Conservation (phyloP, 2,329 filamentous ascomycete species). For the Erysiphe pulchra region DNA sequence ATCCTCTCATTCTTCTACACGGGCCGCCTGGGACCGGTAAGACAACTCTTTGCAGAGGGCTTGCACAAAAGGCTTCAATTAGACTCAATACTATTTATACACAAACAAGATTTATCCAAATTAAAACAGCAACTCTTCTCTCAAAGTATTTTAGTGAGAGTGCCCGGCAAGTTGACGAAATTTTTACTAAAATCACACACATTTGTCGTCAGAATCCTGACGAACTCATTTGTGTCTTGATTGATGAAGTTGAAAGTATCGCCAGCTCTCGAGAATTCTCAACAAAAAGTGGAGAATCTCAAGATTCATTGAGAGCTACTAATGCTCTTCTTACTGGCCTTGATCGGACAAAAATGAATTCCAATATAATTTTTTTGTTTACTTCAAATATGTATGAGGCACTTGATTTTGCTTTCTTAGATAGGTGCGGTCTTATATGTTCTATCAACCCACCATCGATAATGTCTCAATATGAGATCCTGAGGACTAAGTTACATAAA, state of each 20-base stretch:
- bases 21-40: constrained; percentile 94
- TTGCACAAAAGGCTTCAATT: constrained; percentile 35
- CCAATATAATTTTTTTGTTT: constrained; percentile 11
- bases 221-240: constrained; percentile 11
- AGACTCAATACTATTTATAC: constrained; percentile 16
- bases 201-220: constrained; percentile 8
- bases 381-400: constrained; percentile 11
- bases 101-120: constrained; percentile 16
- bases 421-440: constrained; percentile 8
- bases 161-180: constrained; percentile 17
- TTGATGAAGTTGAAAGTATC: constrained; percentile 14
- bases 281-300: constrained; percentile 7
- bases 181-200: constrained; percentile 17
- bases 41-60: constrained; percentile 89
- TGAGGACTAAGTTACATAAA: constrained; percentile 6
- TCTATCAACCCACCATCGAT: constrained; percentile 6
- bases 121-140: constrained; percentile 20
- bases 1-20: constrained; percentile 76
- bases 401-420: constrained; percentile 12
- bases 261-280: constrained; percentile 9
- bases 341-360: constrained; percentile 6
- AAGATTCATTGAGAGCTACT: constrained; percentile 12
- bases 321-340: constrained; percentile 13
- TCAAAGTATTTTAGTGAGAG: constrained; percentile 23
- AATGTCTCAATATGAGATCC: constrained; percentile 11